Evolutionary conservation across 371 early-diverging fungal species (phyloP).

Genomic region (Circinella minor): DNA sequence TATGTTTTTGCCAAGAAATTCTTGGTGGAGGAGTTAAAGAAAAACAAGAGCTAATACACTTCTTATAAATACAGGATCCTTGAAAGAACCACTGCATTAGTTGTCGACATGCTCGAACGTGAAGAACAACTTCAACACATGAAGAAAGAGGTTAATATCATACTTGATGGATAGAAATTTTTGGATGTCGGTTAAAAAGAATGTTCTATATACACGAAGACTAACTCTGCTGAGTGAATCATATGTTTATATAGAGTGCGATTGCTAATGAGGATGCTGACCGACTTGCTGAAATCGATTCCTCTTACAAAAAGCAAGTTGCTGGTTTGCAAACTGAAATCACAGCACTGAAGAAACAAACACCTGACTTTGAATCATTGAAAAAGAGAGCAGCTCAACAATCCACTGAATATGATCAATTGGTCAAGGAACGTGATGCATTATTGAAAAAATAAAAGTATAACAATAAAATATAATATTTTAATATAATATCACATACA

Average conservation of each 20-base stretch:
- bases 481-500: not conserved
- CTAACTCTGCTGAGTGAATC: no score
- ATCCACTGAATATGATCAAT: conserved; percentile 73
- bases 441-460: conserved; percentile 29
- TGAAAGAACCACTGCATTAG: conserved; percentile 75
- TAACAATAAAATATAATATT: not conserved
- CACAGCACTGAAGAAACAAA: conserved; percentile 54
- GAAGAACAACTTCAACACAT: conserved; percentile 69
- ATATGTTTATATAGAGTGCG: conserved; percentile 13
- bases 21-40: not conserved
- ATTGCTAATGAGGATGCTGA: conserved; percentile 27
- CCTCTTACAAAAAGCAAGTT: conserved; percentile 38
- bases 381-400: conserved; percentile 79
- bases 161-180: not conserved
- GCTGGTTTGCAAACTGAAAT: conserved; percentile 47
- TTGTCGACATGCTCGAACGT: conserved; percentile 67
- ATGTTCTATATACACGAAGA: no score
- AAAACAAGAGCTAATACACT: not conserved
- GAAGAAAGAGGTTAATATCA: conserved; percentile 53
- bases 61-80: conserved; percentile 53
- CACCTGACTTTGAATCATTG: conserved; percentile 70
- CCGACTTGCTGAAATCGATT: conserved; percentile 40
- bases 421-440: conserved; percentile 70
- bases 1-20: not conserved
- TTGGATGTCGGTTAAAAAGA: no score